Evolutionary conservation across 768 basidiomycete species (phyloP).

Genomic region (Tricholoma hemisulphureum): DNA sequence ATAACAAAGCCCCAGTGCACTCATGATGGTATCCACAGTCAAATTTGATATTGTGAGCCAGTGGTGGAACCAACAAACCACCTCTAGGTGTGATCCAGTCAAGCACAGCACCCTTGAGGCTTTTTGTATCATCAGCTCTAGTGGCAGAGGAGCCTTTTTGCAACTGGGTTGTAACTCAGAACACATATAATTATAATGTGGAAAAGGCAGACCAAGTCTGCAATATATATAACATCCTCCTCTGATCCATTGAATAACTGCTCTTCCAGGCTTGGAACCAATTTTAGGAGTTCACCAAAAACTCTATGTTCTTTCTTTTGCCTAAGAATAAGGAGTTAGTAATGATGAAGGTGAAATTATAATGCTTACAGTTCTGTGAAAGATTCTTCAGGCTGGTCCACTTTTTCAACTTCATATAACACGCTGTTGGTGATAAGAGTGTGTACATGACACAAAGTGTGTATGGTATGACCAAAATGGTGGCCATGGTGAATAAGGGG

Average conservation of each 20-base stretch:
- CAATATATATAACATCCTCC: neutral
- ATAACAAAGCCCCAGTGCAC: conserved; percentile 1
- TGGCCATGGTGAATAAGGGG: conserved; percentile 15
- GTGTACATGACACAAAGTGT: conserved; percentile 20
- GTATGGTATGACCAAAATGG: conserved; percentile 17
- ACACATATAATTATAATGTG: conserved; percentile 1
- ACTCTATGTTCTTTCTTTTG: neutral
- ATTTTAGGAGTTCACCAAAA: neutral
- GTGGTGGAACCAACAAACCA: neutral
- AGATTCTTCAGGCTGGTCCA: conserved; percentile 11
- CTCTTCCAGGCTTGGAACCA: neutral
- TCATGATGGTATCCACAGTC: neutral
- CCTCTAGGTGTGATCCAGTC: neutral
- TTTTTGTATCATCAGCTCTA: neutral
- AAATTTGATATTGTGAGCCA: neutral
- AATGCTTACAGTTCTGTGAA: conserved; percentile 7
- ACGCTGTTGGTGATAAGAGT: conserved; percentile 13
- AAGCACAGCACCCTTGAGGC: neutral
- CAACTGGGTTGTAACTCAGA: neutral
- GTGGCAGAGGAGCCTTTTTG: conserved; percentile 1
- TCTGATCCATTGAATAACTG: neutral
- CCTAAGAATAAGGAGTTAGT: neutral
- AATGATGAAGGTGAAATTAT: neutral
- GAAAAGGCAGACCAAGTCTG: neutral
- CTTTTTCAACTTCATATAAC: conserved; percentile 5